Conservation (phyloP, 2,329 filamentous ascomycete species). For the Lasiodiplodia hormozganensis region DNA sequence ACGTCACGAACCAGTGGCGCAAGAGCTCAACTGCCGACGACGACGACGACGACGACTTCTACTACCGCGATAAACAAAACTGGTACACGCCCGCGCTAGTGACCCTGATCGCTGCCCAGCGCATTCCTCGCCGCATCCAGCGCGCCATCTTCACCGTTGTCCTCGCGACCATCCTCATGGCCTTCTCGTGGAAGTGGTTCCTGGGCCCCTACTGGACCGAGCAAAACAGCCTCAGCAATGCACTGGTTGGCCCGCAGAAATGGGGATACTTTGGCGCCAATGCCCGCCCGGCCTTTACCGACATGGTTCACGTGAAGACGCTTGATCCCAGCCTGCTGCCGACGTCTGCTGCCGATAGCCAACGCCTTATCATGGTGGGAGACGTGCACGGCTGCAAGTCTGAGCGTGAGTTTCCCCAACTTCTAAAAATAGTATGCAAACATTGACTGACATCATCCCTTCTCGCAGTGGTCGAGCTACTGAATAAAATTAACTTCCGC, state of each 20-base stretch:
- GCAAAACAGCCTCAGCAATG: constrained; percentile 42
- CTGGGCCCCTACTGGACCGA: constrained; percentile 46
- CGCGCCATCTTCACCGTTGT: constrained; percentile 44
- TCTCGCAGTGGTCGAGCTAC: constrained; percentile 59
- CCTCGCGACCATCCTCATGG: constrained; percentile 39
- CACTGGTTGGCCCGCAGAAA: constrained; percentile 40
- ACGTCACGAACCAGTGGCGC: constrained; percentile 37
- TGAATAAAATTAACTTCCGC: constrained; percentile 71
- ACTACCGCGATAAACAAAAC: constrained; percentile 45
- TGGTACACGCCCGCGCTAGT: constrained; percentile 43
- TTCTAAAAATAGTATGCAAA: not conserved
- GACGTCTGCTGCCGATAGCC: constrained; percentile 46
- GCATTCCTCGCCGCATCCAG: constrained; percentile 45
- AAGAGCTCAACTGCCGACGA: constrained; percentile 45
- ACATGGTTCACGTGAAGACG: constrained; percentile 58
- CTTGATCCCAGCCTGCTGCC: constrained; percentile 58
- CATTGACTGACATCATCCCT: not conserved
- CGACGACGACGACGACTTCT: constrained; percentile 48
- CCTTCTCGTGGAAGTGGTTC: constrained; percentile 44
- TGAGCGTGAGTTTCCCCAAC: constrained; percentile 58
- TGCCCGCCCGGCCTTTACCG: constrained; percentile 54
- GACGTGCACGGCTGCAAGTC: constrained; percentile 90
- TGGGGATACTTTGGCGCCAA: constrained; percentile 54
- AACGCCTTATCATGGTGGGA: constrained; percentile 79
- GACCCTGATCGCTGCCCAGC: constrained; percentile 36